Evolutionary conservation across 805 yeast species (phyloP).

Genomic region (Sugiyamaella boreocaroliniensis): DNA sequence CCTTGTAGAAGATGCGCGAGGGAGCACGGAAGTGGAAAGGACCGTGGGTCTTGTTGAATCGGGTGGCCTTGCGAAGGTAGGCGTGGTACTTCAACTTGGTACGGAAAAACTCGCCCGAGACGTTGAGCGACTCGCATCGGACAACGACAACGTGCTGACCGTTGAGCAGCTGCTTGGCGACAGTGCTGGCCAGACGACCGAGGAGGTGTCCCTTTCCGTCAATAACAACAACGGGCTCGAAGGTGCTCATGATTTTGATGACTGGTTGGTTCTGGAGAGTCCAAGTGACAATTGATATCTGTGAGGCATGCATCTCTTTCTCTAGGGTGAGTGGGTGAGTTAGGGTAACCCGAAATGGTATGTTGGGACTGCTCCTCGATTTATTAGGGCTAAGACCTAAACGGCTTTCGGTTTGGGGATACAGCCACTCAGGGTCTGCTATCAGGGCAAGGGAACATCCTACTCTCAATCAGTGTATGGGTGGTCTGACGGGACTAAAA

Average conservation of each 20-base stretch:
- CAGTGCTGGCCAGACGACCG: constrained; percentile 98
- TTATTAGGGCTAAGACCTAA: neutral
- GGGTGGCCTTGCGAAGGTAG: constrained; percentile 98
- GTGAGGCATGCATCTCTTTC: neutral
- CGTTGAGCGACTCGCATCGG: constrained; percentile 95
- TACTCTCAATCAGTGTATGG: too few species aligned
- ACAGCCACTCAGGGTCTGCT: too few species aligned
- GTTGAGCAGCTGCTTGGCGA: constrained; percentile 96
- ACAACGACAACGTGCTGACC: constrained; percentile 98
- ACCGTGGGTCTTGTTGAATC: constrained; percentile 98
- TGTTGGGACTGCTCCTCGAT: neutral
- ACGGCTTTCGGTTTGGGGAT: too few species aligned
- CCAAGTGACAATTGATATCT: neutral
- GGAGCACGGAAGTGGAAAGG: constrained; percentile 99
- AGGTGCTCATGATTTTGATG: constrained; percentile 57
- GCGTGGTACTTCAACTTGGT: constrained; percentile 99
- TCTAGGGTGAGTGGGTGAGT: neutral
- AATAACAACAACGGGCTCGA: constrained; percentile 87
- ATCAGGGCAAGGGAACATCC: too few species aligned
- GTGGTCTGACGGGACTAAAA: too few species aligned
- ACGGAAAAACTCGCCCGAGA: constrained; percentile 99
- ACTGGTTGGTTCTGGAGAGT: constrained; percentile 2
- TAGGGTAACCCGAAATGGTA: neutral
- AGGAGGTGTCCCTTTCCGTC: constrained; percentile 94
- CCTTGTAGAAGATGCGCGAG: constrained; percentile 99